phyloP scores from a whole-genome alignment of 768 basidiomycete genomes.

The Russula foetens region DNA sequence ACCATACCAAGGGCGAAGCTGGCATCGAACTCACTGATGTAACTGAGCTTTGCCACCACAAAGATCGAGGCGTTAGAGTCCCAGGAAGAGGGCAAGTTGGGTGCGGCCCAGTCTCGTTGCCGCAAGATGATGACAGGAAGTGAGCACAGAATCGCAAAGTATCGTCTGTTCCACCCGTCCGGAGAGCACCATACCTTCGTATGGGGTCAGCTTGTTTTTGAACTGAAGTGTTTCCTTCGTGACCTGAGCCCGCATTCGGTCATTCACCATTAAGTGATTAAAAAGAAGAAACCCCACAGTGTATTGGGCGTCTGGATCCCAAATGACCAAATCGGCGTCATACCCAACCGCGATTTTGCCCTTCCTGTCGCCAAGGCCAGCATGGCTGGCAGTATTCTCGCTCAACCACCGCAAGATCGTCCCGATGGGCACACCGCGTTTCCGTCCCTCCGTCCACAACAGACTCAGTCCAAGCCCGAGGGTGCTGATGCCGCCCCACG shows the following conservation, averaged over 20 bases:
- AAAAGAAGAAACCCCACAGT: constrained; percentile 27
- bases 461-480: constrained; percentile 88
- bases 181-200: constrained; percentile 60
- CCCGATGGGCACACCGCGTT: constrained; percentile 47
- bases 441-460: constrained; percentile 77
- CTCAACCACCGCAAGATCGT: constrained; percentile 73
- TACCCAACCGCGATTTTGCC: constrained; percentile 65
- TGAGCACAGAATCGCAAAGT: too few relatives aligned
- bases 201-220: constrained; percentile 93
- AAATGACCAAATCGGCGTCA: constrained; percentile 84
- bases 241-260: constrained; percentile 41
- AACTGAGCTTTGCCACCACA: too few relatives aligned
- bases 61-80: too few relatives aligned
- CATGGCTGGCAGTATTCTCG: constrained; percentile 67
- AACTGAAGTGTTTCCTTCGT: constrained; percentile 66
- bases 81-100: too few relatives aligned
- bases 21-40: too few relatives aligned
- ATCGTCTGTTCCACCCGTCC: constrained; percentile 75
- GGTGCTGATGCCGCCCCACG: constrained; percentile 94
- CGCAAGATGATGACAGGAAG: too few relatives aligned
- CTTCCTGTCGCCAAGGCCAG: constrained; percentile 60
- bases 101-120: too few relatives aligned
- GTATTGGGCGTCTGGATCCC: constrained; percentile 53
- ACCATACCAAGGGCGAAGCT: too few relatives aligned
- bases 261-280: background rate